Evolutionary conservation across 1,284 basidiomycete genomes (phyloP).

Genomic region (Malassezia brasiliensis): DNA sequence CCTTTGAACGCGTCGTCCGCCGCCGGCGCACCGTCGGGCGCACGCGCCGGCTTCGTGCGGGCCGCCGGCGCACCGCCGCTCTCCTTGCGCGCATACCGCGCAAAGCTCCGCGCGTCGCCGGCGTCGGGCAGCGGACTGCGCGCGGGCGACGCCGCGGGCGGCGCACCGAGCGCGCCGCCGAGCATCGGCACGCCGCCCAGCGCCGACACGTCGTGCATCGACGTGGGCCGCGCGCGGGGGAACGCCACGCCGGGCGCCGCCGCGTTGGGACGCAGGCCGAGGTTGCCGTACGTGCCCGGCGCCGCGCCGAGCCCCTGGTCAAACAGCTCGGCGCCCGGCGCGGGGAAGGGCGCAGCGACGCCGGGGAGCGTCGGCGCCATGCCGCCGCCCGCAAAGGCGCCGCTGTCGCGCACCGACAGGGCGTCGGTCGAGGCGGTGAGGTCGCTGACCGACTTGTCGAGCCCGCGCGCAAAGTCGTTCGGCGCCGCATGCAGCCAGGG

Average conservation of each 20-base stretch:
- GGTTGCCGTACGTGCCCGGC: not conserved
- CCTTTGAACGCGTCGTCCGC: not conserved
- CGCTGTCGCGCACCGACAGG: not conserved
- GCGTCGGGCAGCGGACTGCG: not conserved
- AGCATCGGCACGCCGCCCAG: not conserved
- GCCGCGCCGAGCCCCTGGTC: not conserved
- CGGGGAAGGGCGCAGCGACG: not conserved
- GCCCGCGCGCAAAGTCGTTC: not conserved
- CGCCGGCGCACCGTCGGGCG: not conserved
- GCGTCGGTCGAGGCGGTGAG: not conserved
- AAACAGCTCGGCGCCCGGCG: constrained; percentile 3
- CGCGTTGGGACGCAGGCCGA: not conserved
- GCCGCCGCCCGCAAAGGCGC: not conserved
- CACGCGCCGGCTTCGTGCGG: not conserved
- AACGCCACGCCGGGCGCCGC: not conserved
- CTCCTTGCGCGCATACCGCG: constrained; percentile 6
- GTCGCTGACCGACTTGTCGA: not conserved
- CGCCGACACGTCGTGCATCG: not conserved
- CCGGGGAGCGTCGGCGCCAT: not conserved
- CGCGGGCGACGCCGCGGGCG: not conserved
- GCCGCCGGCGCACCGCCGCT: not conserved
- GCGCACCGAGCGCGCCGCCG: not conserved
- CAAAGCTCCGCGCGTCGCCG: not conserved
- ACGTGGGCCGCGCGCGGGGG: not conserved
- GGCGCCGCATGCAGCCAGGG: constrained; percentile 13